phyloP scores from a whole-genome alignment of 2,329 filamentous ascomycete species.

The Fulvia fulva region DNA sequence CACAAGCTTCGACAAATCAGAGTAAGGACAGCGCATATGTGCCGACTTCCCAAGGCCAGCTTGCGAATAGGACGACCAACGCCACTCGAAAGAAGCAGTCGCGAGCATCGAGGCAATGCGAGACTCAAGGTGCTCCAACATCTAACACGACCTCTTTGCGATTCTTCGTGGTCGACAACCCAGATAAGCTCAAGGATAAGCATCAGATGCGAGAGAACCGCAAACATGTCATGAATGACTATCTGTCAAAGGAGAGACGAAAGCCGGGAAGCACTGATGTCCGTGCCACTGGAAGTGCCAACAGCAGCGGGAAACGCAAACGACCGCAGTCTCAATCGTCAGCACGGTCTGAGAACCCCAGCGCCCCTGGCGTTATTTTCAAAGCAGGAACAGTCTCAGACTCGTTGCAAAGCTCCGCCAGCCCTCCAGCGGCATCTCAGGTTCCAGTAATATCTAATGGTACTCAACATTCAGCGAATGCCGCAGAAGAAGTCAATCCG shows the following conservation, averaged over 20 bases:
- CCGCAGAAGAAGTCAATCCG: background rate
- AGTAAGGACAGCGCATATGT: background rate
- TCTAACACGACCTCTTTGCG: slow-evolving; percentile 7
- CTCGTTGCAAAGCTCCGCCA: background rate
- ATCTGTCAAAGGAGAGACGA: slow-evolving; percentile 28
- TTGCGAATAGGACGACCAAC: background rate
- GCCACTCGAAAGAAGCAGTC: background rate
- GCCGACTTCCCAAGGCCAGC: background rate
- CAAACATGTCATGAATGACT: slow-evolving; percentile 32
- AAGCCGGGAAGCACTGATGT: slow-evolving; percentile 26
- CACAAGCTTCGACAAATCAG: background rate
- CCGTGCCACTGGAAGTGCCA: slow-evolving; percentile 17
- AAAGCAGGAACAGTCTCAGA: background rate
- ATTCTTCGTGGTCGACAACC: slow-evolving; percentile 29
- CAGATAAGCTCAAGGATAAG: slow-evolving; percentile 27
- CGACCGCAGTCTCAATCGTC: background rate
- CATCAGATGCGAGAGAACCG: slow-evolving; percentile 29
- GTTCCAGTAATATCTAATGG: background rate
- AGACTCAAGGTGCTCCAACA: background rate
- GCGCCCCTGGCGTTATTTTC: slow-evolving; percentile 3
- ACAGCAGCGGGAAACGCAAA: slow-evolving; percentile 14
- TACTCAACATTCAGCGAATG: background rate
- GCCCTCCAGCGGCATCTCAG: background rate
- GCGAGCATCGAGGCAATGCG: background rate
- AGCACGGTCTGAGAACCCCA: slow-evolving; percentile 1